A percentile compares a stretch with the other conserved stretches of the same genome.
phyloP scores from a whole-genome alignment of 1,284 basidiomycete genomes.

The Cryptococcus sp. region DNA sequence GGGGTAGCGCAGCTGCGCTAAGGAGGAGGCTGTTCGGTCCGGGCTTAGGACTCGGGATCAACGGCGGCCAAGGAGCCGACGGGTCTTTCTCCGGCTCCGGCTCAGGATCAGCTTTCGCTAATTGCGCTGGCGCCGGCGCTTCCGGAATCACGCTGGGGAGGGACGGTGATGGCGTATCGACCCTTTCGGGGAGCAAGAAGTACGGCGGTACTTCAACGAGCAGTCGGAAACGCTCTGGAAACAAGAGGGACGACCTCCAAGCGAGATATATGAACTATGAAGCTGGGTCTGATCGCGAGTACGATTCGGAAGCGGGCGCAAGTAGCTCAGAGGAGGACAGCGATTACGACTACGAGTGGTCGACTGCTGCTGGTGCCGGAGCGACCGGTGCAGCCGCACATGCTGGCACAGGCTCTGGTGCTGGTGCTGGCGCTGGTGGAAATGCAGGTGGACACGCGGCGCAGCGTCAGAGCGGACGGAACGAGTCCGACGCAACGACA shows the following conservation, averaged over 20 bases:
- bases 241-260: constrained; percentile 7
- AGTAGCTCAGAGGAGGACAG: constrained; percentile 16
- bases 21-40: not conserved
- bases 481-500: constrained; percentile 1
- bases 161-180: too few species aligned
- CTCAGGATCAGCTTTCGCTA: too few species aligned
- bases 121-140: too few species aligned
- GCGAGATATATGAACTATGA: constrained; percentile 3
- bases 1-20: constrained; percentile 8
- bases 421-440: not conserved
- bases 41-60: not conserved
- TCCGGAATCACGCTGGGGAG: too few species aligned
- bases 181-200: not conserved
- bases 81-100: not conserved
- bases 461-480: not conserved
- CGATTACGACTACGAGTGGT: constrained; percentile 21
- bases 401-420: not conserved
- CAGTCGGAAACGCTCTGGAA: not conserved
- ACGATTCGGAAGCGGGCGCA: constrained; percentile 4
- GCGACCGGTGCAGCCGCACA: not conserved
- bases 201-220: not conserved
- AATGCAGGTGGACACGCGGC: not conserved
- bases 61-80: constrained; percentile 1
- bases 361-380: not conserved
- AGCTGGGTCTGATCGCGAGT: constrained; percentile 1